Conservation (phyloP, 2,329 filamentous ascomycete species). For the Fusarium phyllophilum region DNA sequence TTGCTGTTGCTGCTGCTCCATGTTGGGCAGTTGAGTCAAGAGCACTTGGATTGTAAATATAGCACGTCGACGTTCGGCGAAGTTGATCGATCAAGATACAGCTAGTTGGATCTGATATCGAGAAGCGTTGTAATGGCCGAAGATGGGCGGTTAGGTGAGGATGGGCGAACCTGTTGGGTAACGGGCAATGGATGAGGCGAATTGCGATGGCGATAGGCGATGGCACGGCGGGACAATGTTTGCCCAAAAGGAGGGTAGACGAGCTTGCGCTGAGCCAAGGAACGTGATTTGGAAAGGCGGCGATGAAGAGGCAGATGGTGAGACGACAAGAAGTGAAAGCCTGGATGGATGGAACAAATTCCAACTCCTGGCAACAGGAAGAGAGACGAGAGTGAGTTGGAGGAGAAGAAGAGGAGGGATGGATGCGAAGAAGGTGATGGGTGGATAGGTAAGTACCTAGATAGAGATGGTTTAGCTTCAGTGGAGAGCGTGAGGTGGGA, state of each 20-base stretch:
- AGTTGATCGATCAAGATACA: slow-evolving; percentile 35
- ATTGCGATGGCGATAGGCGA: slow-evolving; percentile 44
- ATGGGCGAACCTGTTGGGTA: slow-evolving; percentile 38
- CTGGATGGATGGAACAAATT: slow-evolving; percentile 54
- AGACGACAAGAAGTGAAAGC: slow-evolving; percentile 55
- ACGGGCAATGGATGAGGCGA: slow-evolving; percentile 41
- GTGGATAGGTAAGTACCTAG: slow-evolving; percentile 27
- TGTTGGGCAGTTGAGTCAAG: slow-evolving; percentile 61
- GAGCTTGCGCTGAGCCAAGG: slow-evolving; percentile 52
- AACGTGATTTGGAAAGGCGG: slow-evolving; percentile 50
- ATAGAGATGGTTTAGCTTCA: slow-evolving; percentile 40
- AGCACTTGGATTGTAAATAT: slow-evolving; percentile 45
- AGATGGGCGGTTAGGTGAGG: slow-evolving; percentile 38
- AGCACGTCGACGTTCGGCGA: slow-evolving; percentile 53
- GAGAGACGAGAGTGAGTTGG: slow-evolving; percentile 43
- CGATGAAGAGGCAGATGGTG: slow-evolving; percentile 51
- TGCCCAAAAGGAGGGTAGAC: slow-evolving; percentile 53
- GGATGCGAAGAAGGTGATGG: slow-evolving; percentile 36
- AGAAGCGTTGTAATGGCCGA: slow-evolving; percentile 37
- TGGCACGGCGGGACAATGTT: slow-evolving; percentile 48
- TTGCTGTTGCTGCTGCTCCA: slow-evolving; percentile 65
- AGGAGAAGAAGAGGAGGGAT: slow-evolving; percentile 39
- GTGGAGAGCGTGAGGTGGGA: slow-evolving; percentile 34
- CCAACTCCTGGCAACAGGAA: slow-evolving; percentile 48
- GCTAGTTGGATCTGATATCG: slow-evolving; percentile 38